Base-by-base conservation (phyloP, 2,329 filamentous ascomycete species). In the Alternaria gansuensis region DNA sequence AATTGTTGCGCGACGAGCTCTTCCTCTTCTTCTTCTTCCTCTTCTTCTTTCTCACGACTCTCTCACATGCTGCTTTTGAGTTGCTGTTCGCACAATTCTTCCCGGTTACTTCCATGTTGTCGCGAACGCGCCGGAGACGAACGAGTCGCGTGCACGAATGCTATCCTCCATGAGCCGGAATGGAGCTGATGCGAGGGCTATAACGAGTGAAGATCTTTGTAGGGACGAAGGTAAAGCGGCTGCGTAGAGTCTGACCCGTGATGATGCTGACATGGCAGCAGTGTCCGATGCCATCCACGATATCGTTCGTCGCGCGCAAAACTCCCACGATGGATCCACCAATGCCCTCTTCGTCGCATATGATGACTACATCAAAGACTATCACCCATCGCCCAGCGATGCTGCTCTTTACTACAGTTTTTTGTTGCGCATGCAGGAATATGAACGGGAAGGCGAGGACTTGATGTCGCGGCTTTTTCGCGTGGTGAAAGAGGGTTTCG, bases 321-420 rank as follows among this genome's bases (percentile, higher is more conserved):
- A 85, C 39, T 83, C 90, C 29, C 82, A 86, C 1, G 85, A 85
- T 54, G 88, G 91, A 3, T 92, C 90, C 57, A 65, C 66, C 2
- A 88, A 88, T 71, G 91, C 92, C 9, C 84, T 97, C 17, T 96
- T 96, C 78, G 84, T 85, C 52, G 91, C 92, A 29, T 96, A 96
- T 74, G 90, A 95, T 72, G 83, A 86, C 55, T 83, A 93, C 40
- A 84, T 96, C n/a, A 86, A 85, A 5, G 82, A 87, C 64, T 82
- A 90, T 80, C 89, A 87, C 54, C 81, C 92, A 64, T 84, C 91
- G 59, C 84, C 87, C n/a, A 88, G 91, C 68, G 83, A 90, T 66
- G 91, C 93, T 70, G 87, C 88, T 67, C 87, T 90, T 66, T 89
- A 93, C 70, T 88, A 92, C 64, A 87, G 89, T 63, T 88, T 96